Conservation (phyloP, 495 filamentous ascomycete species). For the Hypoxylon fragiforme region DNA sequence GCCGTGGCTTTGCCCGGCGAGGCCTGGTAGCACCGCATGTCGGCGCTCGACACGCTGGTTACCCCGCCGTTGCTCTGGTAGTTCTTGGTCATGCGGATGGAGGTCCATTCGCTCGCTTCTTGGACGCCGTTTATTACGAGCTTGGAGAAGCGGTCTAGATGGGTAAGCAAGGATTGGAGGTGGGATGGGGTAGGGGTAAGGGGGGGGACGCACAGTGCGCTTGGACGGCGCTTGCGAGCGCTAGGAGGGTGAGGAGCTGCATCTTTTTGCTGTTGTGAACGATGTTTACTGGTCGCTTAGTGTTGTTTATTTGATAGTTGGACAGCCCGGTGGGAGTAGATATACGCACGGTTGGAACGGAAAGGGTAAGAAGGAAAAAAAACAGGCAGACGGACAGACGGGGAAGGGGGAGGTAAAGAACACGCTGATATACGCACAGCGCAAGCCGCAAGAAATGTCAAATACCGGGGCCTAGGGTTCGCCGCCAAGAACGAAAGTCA, state of each 20-base stretch:
- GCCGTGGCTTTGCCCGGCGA: conserved; percentile 36
- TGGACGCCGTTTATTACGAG: conserved; percentile 40
- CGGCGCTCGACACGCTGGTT: conserved; percentile 41
- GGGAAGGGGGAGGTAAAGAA: not conserved
- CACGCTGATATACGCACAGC: conserved; percentile 15
- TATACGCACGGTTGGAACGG: too few relatives aligned
- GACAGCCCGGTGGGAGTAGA: conserved; percentile 16
- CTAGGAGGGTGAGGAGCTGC: conserved; percentile 22
- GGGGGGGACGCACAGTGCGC: conserved; percentile 29
- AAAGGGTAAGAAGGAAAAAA: too few relatives aligned
- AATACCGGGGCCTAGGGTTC: conserved; percentile 22
- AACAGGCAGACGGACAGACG: not conserved
- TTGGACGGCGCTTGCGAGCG: conserved; percentile 25
- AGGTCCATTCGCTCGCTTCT: conserved; percentile 45
- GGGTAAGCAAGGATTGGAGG: not conserved
- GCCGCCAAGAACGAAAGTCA: conserved; percentile 18
- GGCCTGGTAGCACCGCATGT: conserved; percentile 52
- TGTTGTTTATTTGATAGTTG: too few relatives aligned
- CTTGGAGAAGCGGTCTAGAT: conserved; percentile 43
- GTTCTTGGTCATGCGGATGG: conserved; percentile 54
- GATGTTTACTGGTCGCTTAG: too few relatives aligned
- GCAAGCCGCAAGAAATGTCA: conserved; percentile 2
- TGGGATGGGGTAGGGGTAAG: not conserved
- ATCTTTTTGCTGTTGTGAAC: conserved; percentile 14
- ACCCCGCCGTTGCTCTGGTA: conserved; percentile 50